These are phyloP conservation scores for Mucor mucedo DNA, from an alignment of 371 early-diverging fungal species.

Conservation along the genomic window DNA sequence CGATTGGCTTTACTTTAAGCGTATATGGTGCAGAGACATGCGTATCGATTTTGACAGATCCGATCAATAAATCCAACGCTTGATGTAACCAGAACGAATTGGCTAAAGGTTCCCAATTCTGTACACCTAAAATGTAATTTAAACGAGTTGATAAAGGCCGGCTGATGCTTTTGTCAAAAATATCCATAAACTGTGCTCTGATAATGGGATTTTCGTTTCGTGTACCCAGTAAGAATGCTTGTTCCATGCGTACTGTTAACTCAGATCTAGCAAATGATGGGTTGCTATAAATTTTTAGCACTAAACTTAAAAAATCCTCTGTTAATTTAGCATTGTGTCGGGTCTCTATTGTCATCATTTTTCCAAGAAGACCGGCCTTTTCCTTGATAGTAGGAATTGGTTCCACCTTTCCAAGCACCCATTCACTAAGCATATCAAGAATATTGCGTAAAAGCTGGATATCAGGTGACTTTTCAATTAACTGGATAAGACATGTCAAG, in stretches of 20 bases:
- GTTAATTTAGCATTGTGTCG: conserved; percentile 69
- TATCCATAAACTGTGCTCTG: conserved; percentile 78
- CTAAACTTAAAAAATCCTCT: conserved; percentile 85
- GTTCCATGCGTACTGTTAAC: conserved; percentile 90
- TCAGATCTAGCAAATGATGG: conserved; percentile 86
- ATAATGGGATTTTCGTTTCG: conserved; percentile 77
- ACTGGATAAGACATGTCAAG: conserved; percentile 77
- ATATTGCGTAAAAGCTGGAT: conserved; percentile 74
- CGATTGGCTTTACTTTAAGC: conserved; percentile 58
- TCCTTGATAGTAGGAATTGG: conserved; percentile 96
- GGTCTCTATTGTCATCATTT: conserved; percentile 85
- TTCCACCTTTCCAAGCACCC: conserved; percentile 83
- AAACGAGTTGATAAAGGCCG: conserved; percentile 72
- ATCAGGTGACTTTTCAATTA: conserved; percentile 85
- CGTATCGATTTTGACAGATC: conserved; percentile 58
- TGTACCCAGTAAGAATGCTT: conserved; percentile 92
- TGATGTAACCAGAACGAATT: conserved; percentile 92
- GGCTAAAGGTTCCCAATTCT: conserved; percentile 94
- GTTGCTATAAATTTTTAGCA: conserved; percentile 86
- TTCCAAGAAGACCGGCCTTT: conserved; percentile 88
- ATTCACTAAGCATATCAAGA: conserved; percentile 83
- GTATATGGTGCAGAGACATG: conserved; percentile 51
- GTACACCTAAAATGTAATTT: conserved; percentile 89
- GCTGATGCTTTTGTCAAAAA: conserved; percentile 83
- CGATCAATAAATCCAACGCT: conserved; percentile 85